A percentile compares a stretch with the other conserved stretches of the same genome.
Conservation (phyloP, 148 eudicot genomes). For the Heliamphora exappendiculata region DNA sequence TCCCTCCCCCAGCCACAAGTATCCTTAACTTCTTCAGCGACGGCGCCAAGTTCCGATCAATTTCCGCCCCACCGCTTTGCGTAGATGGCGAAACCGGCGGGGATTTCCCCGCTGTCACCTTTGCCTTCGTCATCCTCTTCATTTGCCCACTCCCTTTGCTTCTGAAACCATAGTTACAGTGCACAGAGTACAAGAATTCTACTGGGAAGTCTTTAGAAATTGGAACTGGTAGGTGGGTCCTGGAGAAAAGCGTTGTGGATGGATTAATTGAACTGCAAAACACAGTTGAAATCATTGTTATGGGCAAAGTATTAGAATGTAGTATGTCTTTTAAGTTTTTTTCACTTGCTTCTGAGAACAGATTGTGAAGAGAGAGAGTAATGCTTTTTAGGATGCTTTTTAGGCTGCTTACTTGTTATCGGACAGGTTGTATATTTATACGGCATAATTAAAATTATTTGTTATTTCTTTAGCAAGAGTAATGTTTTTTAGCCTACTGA, state of each 20-base stretch:
- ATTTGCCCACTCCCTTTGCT: constrained; percentile 16
- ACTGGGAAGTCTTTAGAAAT: constrained; percentile 20
- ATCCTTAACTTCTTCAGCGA: constrained; percentile 46
- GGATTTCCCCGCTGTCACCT: constrained; percentile 15
- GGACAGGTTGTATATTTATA: too few relatives aligned
- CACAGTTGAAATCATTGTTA: constrained; percentile 44
- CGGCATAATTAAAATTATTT: too few relatives aligned
- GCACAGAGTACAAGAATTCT: constrained; percentile 14
- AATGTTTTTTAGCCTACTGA: too few relatives aligned
- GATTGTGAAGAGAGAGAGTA: too few relatives aligned
- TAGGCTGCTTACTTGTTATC: too few relatives aligned
- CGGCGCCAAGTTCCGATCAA: background rate
- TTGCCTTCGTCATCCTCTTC: constrained; percentile 20
- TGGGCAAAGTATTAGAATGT: too few relatives aligned
- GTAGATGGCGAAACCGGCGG: background rate
- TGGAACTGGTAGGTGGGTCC: constrained; percentile 39
- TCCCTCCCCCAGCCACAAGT: constrained; percentile 89
- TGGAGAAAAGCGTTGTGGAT: constrained; percentile 33
- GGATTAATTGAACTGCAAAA: constrained; percentile 34
- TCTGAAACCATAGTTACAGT: constrained; percentile 13
- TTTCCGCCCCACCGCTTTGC: background rate
- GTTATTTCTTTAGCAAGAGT: too few relatives aligned
- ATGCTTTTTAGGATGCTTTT: too few relatives aligned
- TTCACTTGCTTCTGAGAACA: too few relatives aligned
- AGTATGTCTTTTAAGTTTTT: too few relatives aligned